Evolutionary conservation across 1,139 yeast species (phyloP), one percentile per base, ranked within the genome.

Genomic region (Schwanniomyces etchellsii): DNA sequence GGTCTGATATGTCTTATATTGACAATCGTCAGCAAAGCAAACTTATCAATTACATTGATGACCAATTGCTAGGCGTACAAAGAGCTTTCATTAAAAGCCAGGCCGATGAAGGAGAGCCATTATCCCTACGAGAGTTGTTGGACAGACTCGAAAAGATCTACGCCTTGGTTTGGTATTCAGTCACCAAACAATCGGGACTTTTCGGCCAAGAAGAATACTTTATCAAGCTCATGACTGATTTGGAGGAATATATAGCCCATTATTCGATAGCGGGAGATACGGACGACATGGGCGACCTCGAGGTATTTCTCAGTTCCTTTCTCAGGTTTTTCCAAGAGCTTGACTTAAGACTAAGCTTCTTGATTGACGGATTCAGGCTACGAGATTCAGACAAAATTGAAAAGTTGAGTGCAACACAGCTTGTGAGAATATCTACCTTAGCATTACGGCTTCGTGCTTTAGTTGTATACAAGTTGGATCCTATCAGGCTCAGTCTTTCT

Each of bases 151-250:
- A 64, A 25, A 52, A 60, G 5, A 45, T 78, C 2, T 44, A 77
- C 10, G 75, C 70, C 32, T 50, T 80, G 16, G 52, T 81, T 2
- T 80, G 85, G 86, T 69, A 63, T 43, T 72, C 84, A 0, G 57
- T 55, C 42, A 37, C 50, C 37, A 23, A 44, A 29, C 28, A 47
- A 27, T 45, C 42, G 28, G 31, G 49, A 39, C 36, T 60, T 14
- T 72, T 68, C 46, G 83, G 82, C 0, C 89, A 80, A 49, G 60
- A 64, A 0, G 75, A 76, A 33, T 81, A 79, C 41, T 55, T 80
- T 15, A 60, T 82, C 21, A 70, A 70, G 35, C 65, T 82, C 4
- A 62, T 82, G 35, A 84, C 81, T 27, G 89, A 81, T 40, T 50
- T 81, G 31, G 74, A 78, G 29, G 91, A 81, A 40, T 81, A 72